These are phyloP conservation scores for Erysimum cheiri DNA, from an alignment of 441 rosid species.

Conservation along the genomic window DNA sequence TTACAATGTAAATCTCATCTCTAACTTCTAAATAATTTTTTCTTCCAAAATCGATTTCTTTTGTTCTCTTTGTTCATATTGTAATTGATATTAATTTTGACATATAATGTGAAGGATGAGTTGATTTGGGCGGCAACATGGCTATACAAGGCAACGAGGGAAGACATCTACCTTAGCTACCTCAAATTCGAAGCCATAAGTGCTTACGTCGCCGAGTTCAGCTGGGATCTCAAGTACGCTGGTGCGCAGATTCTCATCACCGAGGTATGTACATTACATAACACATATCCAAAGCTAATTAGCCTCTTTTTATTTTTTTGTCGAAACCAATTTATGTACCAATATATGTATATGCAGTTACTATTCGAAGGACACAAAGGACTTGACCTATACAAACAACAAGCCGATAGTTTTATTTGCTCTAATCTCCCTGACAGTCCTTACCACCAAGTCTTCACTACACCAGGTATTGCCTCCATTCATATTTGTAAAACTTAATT, in stretches of 20 bases:
- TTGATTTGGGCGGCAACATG: slow-evolving; percentile 95
- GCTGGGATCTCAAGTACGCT: slow-evolving; percentile 95
- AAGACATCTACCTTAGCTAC: slow-evolving; percentile 48
- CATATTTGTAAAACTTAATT: not conserved
- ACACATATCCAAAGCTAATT: not conserved
- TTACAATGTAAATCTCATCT: slow-evolving; percentile 56
- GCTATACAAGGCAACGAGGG: slow-evolving; percentile 69
- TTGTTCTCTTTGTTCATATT: not conserved
- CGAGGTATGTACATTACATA: slow-evolving; percentile 48
- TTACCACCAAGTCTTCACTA: slow-evolving; percentile 57
- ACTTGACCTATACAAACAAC: slow-evolving; percentile 55
- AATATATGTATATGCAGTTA: slow-evolving; percentile 50
- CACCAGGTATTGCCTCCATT: slow-evolving; percentile 58
- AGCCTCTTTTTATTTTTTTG: not conserved
- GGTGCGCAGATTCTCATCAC: slow-evolving; percentile 80
- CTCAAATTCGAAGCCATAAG: slow-evolving; percentile 65
- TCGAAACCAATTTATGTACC: not conserved
- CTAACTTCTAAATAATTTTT: not conserved
- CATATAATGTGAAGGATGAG: slow-evolving; percentile 67
- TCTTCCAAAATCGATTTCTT: not conserved
- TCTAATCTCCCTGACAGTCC: slow-evolving; percentile 76
- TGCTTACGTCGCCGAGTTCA: slow-evolving; percentile 73
- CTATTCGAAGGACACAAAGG: slow-evolving; percentile 54
- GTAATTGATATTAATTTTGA: slow-evolving; percentile 6
- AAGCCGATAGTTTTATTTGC: slow-evolving; percentile 81